These are phyloP conservation scores for Trametes versicolor DNA, from an alignment of 1,284 basidiomycete species.

Conservation along the genomic window DNA sequence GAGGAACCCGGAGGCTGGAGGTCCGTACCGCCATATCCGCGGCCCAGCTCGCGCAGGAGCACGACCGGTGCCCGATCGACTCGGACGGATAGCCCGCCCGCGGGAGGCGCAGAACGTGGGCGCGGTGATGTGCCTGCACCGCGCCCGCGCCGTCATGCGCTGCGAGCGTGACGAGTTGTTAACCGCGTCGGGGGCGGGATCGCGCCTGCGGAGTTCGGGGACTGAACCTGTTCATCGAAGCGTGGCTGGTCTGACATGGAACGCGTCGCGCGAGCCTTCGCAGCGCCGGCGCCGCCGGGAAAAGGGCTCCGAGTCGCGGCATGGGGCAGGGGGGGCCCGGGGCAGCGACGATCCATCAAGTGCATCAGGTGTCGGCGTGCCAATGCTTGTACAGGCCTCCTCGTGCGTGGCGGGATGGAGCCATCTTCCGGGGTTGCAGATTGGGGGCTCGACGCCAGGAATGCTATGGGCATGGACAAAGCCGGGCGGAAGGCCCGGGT, in stretches of 20 bases:
- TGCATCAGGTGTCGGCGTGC: neutral
- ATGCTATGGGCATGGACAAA: neutral
- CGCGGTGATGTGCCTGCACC: neutral
- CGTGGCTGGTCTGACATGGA: neutral
- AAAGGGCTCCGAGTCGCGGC: neutral
- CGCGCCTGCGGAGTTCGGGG: slow-evolving; percentile 1
- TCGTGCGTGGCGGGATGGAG: too few species aligned
- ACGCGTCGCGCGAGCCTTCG: neutral
- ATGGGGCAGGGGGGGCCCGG: neutral
- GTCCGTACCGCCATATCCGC: neutral
- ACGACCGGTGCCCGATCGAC: neutral
- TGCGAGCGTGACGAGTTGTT: neutral
- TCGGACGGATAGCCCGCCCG: neutral
- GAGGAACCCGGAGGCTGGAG: neutral
- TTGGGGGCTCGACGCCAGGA: neutral
- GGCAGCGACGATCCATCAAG: slow-evolving; percentile 4
- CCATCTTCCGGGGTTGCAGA: too few species aligned
- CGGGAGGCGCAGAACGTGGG: neutral
- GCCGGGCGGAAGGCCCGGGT: too few species aligned
- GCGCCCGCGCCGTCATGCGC: neutral
- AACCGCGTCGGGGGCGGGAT: slow-evolving; percentile 3
- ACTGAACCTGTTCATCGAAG: neutral
- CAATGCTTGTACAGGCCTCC: neutral
- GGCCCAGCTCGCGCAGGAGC: neutral
- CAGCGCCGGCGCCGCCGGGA: neutral